These are phyloP conservation scores for Alternaria sp. DNA, from an alignment of 2,329 filamentous ascomycete genomes.

Conservation along the genomic window DNA sequence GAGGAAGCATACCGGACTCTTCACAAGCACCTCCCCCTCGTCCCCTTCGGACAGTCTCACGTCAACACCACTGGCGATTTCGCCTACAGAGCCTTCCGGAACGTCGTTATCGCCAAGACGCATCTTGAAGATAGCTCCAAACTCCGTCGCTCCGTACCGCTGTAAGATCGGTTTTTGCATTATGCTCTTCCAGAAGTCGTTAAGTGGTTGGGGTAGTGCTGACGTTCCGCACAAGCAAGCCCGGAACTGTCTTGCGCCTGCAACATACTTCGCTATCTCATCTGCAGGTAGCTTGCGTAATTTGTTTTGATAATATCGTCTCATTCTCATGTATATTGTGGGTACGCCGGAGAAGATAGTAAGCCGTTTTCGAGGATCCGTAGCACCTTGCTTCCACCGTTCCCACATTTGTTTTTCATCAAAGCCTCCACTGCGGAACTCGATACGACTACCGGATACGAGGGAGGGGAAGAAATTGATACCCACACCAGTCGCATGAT, in stretches of 20 bases:
- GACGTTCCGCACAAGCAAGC: conserved; percentile 58
- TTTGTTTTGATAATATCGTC: conserved; percentile 46
- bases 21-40: conserved; percentile 59
- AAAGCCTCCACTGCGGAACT: conserved; percentile 48
- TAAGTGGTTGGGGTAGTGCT: conserved; percentile 59
- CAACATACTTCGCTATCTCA: conserved; percentile 51
- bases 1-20: conserved; percentile 38
- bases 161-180: conserved; percentile 55
- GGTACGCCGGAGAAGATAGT: conserved; percentile 50
- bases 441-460: conserved; percentile 42
- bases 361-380: conserved; percentile 30
- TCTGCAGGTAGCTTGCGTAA: conserved; percentile 41
- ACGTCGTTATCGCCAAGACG: conserved; percentile 42
- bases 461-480: conserved; percentile 50
- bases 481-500: conserved; percentile 48
- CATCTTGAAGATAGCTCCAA: conserved; percentile 55
- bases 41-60: conserved; percentile 54
- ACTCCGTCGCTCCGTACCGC: conserved; percentile 56
- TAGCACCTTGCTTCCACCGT: conserved; percentile 42
- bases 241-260: conserved; percentile 53
- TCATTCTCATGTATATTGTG: conserved; percentile 50
- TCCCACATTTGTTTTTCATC: conserved; percentile 49
- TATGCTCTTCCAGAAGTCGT: conserved; percentile 60
- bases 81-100: conserved; percentile 47
- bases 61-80: conserved; percentile 51